Conservation (phyloP, 2,329 filamentous ascomycete species). For the Pyricularia pennisetigena region DNA sequence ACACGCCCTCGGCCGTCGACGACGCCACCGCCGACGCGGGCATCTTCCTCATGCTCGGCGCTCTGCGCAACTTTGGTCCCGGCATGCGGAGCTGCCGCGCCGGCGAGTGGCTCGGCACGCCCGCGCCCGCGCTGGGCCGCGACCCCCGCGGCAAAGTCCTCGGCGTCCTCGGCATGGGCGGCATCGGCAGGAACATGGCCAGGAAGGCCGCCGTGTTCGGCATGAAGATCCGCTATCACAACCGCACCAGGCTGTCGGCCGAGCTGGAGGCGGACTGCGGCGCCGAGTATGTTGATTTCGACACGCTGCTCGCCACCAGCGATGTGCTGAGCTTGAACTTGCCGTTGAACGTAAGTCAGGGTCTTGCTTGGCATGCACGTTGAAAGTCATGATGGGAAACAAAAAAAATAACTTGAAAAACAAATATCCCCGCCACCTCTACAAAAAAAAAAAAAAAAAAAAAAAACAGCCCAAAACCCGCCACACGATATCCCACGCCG, state of each 20-base stretch:
- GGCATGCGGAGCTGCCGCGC: slow-evolving; percentile 33
- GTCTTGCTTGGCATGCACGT: background rate
- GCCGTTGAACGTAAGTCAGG: slow-evolving; percentile 28
- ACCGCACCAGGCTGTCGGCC: slow-evolving; percentile 39
- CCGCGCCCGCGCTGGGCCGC: background rate
- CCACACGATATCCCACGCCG: slow-evolving; percentile 33
- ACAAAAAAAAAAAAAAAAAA: too few relatives aligned
- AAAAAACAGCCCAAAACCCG: slow-evolving; percentile 6
- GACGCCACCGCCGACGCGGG: slow-evolving; percentile 33
- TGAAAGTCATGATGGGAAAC: background rate
- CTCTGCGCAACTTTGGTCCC: slow-evolving; percentile 38
- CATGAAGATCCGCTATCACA: slow-evolving; percentile 57
- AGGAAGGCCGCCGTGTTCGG: slow-evolving; percentile 44
- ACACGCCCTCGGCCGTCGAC: slow-evolving; percentile 29
- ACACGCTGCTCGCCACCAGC: slow-evolving; percentile 36
- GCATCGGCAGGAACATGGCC: slow-evolving; percentile 53
- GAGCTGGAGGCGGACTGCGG: slow-evolving; percentile 22
- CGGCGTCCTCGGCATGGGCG: slow-evolving; percentile 60
- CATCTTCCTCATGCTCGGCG: slow-evolving; percentile 30
- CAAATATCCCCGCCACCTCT: background rate
- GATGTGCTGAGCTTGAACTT: slow-evolving; percentile 57
- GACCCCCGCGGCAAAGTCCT: slow-evolving; percentile 38
- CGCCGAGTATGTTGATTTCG: slow-evolving; percentile 37
- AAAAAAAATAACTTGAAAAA: background rate
- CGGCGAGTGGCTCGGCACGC: background rate